A percentile compares a stretch with the other conserved stretches of the same genome.
phyloP scores from a whole-genome alignment of 192 early-diverging fungal genomes.

The Allomyces macrogynus region DNA sequence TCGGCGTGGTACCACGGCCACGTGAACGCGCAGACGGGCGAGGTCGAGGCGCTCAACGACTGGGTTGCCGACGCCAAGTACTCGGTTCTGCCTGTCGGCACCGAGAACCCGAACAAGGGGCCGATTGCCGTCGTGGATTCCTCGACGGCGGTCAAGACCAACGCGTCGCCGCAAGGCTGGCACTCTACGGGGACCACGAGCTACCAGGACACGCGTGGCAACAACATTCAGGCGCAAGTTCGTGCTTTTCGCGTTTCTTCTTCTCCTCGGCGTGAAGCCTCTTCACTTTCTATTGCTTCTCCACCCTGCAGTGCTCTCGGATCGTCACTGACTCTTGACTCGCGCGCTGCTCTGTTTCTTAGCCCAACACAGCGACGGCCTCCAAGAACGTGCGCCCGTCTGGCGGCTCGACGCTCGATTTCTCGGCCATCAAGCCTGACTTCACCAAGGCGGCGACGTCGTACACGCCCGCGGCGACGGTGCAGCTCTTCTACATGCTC shows the following conservation, averaged over 20 bases:
- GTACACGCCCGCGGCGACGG: conserved; percentile 53
- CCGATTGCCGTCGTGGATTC: conserved; percentile 26
- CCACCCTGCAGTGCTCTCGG: too few relatives aligned
- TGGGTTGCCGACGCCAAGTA: conserved; percentile 66
- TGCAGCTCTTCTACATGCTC: conserved; percentile 29
- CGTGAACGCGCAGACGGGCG: conserved; percentile 35
- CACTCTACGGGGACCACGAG: conserved; percentile 12
- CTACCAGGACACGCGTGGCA: conserved; percentile 58
- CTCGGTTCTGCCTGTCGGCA: conserved; percentile 58
- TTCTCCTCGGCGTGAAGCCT: too few relatives aligned
- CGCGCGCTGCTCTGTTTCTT: too few relatives aligned
- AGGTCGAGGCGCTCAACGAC: conserved; percentile 50
- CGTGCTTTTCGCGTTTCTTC: too few relatives aligned
- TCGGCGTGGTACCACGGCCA: conserved; percentile 47
- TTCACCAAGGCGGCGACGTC: conserved; percentile 35
- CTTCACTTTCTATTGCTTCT: too few relatives aligned
- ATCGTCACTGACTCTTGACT: too few relatives aligned
- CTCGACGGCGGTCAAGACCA: conserved; percentile 20
- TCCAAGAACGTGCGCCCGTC: conserved; percentile 7
- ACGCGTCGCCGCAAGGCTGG: conserved; percentile 54
- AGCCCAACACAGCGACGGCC: too few relatives aligned
- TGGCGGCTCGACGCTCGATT: conserved; percentile 13
- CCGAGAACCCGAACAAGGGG: conserved; percentile 48
- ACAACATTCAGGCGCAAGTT: conserved; percentile 72
- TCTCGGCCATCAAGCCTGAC: conserved; percentile 26